Percentiles rank a stretch among this genome's conserved stretches.
Conservation (phyloP, 306 rosid species). For the Vachellia collinsii region DNA sequence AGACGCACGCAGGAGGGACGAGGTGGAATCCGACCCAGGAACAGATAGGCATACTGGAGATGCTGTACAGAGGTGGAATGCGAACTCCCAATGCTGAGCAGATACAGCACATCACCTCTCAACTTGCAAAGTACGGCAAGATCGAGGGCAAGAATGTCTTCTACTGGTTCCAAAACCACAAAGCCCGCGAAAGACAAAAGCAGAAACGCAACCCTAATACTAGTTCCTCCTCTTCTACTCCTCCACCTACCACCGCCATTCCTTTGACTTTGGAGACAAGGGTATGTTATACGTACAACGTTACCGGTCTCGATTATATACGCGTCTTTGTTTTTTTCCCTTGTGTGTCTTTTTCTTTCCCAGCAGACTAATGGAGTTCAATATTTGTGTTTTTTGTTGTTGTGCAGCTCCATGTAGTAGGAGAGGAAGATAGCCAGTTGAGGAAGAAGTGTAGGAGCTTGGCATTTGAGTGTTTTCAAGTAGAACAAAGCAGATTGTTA, state of each 20-base stretch:
- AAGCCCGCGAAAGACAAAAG: constrained; percentile 94
- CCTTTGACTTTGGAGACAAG: constrained; percentile 38
- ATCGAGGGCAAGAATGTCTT: constrained; percentile 99
- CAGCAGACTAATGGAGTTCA: background rate
- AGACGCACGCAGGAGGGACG: constrained; percentile 88
- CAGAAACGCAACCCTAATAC: constrained; percentile 65
- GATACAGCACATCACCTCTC: constrained; percentile 78
- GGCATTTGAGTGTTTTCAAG: constrained; percentile 68
- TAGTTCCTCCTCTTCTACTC: constrained; percentile 48
- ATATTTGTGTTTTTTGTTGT: background rate
- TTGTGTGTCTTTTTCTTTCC: background rate
- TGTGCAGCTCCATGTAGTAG: constrained; percentile 44
- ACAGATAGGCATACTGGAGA: constrained; percentile 91
- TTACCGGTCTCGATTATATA: background rate
- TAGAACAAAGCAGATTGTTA: constrained; percentile 45
- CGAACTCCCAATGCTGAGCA: constrained; percentile 95
- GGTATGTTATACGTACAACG: constrained; percentile 30
- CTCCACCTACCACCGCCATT: constrained; percentile 58
- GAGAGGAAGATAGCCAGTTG: constrained; percentile 66
- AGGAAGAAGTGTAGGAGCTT: constrained; percentile 79
- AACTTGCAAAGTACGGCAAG: constrained; percentile 85
- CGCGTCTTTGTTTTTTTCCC: background rate
- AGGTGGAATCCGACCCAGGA: constrained; percentile 99
- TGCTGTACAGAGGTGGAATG: constrained; percentile 85
- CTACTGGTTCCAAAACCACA: constrained; percentile 98